Evolutionary conservation across 768 basidiomycete species (phyloP).

Genomic region (Brasilioporus rufonigricans): DNA sequence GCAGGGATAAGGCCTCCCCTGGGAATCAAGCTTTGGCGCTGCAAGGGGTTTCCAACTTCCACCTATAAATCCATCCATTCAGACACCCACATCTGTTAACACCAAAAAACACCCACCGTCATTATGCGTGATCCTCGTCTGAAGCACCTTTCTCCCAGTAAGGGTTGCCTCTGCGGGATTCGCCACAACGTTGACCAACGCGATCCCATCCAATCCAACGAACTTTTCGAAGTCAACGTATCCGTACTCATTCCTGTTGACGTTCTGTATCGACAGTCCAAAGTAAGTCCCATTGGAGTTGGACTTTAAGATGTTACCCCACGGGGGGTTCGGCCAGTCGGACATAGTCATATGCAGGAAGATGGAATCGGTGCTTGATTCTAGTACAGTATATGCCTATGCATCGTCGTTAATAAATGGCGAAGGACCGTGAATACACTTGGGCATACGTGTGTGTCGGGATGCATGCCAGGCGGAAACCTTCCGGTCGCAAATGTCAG

Average conservation of each 20-base stretch:
- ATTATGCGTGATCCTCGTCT: slow-evolving; percentile 92
- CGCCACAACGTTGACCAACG: slow-evolving; percentile 84
- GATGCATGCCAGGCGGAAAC: slow-evolving; percentile 90
- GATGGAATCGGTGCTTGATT: slow-evolving; percentile 89
- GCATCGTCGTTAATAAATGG: neutral
- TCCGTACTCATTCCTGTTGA: slow-evolving; percentile 84
- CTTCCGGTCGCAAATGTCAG: slow-evolving; percentile 76
- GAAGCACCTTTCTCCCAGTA: slow-evolving; percentile 69
- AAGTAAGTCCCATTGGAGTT: slow-evolving; percentile 99
- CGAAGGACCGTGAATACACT: neutral
- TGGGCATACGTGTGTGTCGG: slow-evolving; percentile 80
- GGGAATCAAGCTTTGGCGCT: slow-evolving; percentile 76
- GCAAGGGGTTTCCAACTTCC: slow-evolving; percentile 82
- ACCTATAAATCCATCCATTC: slow-evolving; percentile 41
- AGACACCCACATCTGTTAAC: neutral
- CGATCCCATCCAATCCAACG: slow-evolving; percentile 93
- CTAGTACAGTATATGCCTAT: slow-evolving; percentile 90
- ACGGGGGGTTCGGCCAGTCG: slow-evolving; percentile 65
- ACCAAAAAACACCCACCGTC: slow-evolving; percentile 59
- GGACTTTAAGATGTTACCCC: slow-evolving; percentile 92
- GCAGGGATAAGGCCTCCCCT: slow-evolving; percentile 71
- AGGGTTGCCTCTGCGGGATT: slow-evolving; percentile 76
- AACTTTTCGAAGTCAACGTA: slow-evolving; percentile 99
- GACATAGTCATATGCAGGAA: slow-evolving; percentile 97
- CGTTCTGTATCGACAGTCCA: slow-evolving; percentile 79